A percentile compares a stretch with the other conserved stretches of the same genome.
phyloP scores from a whole-genome alignment of 768 basidiomycete species.

The Fomitopsis serialis region DNA sequence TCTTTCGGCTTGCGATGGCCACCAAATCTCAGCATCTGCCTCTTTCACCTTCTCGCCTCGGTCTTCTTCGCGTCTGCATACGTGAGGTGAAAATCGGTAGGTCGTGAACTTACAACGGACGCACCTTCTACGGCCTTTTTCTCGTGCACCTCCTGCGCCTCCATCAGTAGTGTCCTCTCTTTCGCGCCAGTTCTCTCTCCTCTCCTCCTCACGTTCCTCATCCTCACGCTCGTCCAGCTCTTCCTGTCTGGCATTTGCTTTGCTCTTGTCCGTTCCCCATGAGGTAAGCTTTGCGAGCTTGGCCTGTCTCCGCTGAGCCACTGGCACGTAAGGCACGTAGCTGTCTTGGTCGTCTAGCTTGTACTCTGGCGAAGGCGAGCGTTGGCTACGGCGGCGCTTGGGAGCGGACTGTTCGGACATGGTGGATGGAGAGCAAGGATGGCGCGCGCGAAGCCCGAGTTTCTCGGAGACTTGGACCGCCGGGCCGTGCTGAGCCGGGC shows the following conservation, averaged over 20 bases:
- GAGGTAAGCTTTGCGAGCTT: slow-evolving; percentile 74
- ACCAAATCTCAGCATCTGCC: slow-evolving; percentile 87
- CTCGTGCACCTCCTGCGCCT: slow-evolving; percentile 93
- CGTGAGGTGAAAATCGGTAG: not conserved
- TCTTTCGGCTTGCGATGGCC: slow-evolving; percentile 86
- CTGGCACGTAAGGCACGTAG: slow-evolving; percentile 85
- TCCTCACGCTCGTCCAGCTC: slow-evolving; percentile 62
- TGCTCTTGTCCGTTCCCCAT: slow-evolving; percentile 51
- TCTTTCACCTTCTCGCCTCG: slow-evolving; percentile 81
- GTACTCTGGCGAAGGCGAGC: slow-evolving; percentile 56
- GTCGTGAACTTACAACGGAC: slow-evolving; percentile 6
- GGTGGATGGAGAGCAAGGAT: not conserved
- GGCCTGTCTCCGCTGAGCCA: slow-evolving; percentile 77
- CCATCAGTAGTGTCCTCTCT: slow-evolving; percentile 83
- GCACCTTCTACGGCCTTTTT: slow-evolving; percentile 77
- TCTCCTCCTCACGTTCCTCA: slow-evolving; percentile 75
- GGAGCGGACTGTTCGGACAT: slow-evolving; percentile 30
- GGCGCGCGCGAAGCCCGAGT: not conserved
- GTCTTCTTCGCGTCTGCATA: slow-evolving; percentile 78
- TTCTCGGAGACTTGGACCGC: not conserved
- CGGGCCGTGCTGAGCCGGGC: not conserved
- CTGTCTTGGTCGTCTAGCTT: slow-evolving; percentile 58
- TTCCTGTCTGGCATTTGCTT: slow-evolving; percentile 43
- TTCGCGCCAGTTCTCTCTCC: slow-evolving; percentile 69
- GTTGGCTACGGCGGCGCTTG: slow-evolving; percentile 48